Percentiles rank a stretch among this genome's conserved stretches.
Conservation (phyloP, 2,329 filamentous ascomycete species). For the Elsinoe batatas region DNA sequence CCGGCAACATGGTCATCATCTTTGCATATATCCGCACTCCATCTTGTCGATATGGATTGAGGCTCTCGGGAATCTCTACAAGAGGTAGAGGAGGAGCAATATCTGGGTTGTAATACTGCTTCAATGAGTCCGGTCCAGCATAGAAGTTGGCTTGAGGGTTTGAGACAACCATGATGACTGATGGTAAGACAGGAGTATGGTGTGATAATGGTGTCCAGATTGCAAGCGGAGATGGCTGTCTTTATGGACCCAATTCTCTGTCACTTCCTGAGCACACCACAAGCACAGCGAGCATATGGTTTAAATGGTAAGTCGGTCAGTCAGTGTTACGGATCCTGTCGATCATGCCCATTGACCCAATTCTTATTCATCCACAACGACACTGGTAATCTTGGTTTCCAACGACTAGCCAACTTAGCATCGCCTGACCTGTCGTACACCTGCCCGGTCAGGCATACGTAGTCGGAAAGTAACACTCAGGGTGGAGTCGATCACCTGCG, state of each 20-base stretch:
- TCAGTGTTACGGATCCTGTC: background rate
- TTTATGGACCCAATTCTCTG: background rate
- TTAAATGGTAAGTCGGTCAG: constrained; percentile 2
- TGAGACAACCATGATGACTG: background rate
- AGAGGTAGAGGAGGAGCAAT: constrained; percentile 48
- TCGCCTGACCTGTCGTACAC: background rate
- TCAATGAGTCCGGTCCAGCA: constrained; percentile 46
- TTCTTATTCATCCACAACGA: background rate
- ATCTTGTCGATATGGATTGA: constrained; percentile 50
- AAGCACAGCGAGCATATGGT: background rate
- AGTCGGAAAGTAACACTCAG: background rate
- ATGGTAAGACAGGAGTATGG: background rate
- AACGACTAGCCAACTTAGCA: background rate
- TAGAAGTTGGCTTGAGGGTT: constrained; percentile 41
- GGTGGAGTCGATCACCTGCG: constrained; percentile 6
- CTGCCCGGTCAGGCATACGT: background rate
- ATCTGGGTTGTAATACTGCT: constrained; percentile 52
- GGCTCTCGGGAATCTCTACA: constrained; percentile 47
- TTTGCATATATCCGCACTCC: constrained; percentile 55
- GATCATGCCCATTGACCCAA: constrained; percentile 1
- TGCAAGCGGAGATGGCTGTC: background rate
- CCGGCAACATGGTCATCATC: constrained; percentile 55
- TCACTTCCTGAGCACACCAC: background rate
- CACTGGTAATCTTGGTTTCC: background rate
- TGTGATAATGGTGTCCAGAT: background rate